Percentiles rank a stretch among this genome's conserved stretches.
phyloP scores from a whole-genome alignment of 495 filamentous ascomycete species.

The Parathielavia appendiculata region DNA sequence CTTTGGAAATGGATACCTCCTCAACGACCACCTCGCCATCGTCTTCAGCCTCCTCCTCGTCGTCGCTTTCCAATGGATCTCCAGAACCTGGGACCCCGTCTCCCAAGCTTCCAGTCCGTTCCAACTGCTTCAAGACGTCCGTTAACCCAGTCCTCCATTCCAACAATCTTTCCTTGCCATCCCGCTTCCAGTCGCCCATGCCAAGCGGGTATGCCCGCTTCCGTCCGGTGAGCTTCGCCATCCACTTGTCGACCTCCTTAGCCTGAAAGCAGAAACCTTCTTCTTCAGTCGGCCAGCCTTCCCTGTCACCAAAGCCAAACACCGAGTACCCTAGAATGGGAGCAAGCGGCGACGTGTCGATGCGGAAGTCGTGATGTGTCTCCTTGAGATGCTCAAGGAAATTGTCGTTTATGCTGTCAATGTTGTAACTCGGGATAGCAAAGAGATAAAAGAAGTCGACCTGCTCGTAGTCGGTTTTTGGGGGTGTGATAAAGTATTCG shows the following conservation, averaged over 20 bases:
- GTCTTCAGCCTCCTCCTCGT: slow-evolving; percentile 55
- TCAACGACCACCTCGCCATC: slow-evolving; percentile 55
- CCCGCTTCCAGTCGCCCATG: slow-evolving; percentile 76
- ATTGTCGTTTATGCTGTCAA: slow-evolving; percentile 76
- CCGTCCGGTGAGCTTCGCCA: slow-evolving; percentile 80
- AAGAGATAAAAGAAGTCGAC: slow-evolving; percentile 74
- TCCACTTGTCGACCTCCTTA: slow-evolving; percentile 84
- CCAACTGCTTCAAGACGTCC: slow-evolving; percentile 61
- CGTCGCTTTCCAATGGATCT: slow-evolving; percentile 76
- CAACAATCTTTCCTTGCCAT: slow-evolving; percentile 56
- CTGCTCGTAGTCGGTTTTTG: slow-evolving; percentile 39
- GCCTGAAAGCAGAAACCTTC: slow-evolving; percentile 92
- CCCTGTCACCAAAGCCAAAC: slow-evolving; percentile 86
- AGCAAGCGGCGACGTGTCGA: slow-evolving; percentile 80
- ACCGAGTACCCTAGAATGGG: slow-evolving; percentile 79
- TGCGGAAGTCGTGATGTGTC: slow-evolving; percentile 92
- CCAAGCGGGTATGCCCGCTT: slow-evolving; percentile 80
- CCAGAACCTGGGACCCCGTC: slow-evolving; percentile 79
- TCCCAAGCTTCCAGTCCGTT: slow-evolving; percentile 58
- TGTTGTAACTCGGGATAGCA: slow-evolving; percentile 83
- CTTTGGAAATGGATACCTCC: slow-evolving; percentile 31
- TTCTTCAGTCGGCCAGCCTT: slow-evolving; percentile 84
- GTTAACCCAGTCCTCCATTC: slow-evolving; percentile 77
- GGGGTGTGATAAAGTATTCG: slow-evolving; percentile 72
- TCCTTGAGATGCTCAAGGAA: slow-evolving; percentile 81